Percentiles rank a stretch among this genome's conserved stretches.
Conservation (phyloP, 768 basidiomycete species). For the Panaeolus cyanescens region DNA sequence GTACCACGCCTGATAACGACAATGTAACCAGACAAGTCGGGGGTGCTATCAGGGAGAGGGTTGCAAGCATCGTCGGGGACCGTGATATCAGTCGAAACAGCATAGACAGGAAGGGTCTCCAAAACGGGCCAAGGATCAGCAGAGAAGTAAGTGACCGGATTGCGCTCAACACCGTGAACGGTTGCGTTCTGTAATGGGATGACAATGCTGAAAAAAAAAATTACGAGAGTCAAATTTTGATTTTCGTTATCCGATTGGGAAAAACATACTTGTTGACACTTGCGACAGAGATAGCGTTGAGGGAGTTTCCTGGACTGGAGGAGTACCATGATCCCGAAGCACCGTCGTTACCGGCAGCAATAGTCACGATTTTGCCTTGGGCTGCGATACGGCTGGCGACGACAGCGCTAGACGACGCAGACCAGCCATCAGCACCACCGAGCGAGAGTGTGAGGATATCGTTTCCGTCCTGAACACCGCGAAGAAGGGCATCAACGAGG, state of each 20-base stretch:
- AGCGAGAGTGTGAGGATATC: slow-evolving; percentile 68
- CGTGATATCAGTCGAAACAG: slow-evolving; percentile 51
- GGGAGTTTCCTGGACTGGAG: slow-evolving; percentile 50
- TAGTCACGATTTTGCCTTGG: slow-evolving; percentile 60
- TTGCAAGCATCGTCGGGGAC: slow-evolving; percentile 57
- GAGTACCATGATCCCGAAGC: slow-evolving; percentile 62
- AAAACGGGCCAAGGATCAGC: slow-evolving; percentile 35
- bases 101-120: slow-evolving; percentile 45
- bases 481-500: slow-evolving; percentile 49
- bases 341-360: slow-evolving; percentile 62
- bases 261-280: slow-evolving; percentile 49
- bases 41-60: slow-evolving; percentile 49
- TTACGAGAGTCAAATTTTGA: not conserved
- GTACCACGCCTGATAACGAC: slow-evolving; percentile 57
- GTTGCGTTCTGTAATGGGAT: slow-evolving; percentile 52
- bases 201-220: slow-evolving; percentile 38
- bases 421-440: slow-evolving; percentile 65
- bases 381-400: slow-evolving; percentile 59
- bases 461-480: slow-evolving; percentile 49
- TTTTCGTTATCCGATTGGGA: not conserved
- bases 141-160: slow-evolving; percentile 50
- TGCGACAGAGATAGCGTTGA: slow-evolving; percentile 56
- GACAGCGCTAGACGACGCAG: slow-evolving; percentile 50
- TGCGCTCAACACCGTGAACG: slow-evolving; percentile 42
- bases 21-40: slow-evolving; percentile 51